These are phyloP conservation scores for Dothideomycetes sp. DNA, from an alignment of 2,329 filamentous ascomycete species.

Conservation along the genomic window DNA sequence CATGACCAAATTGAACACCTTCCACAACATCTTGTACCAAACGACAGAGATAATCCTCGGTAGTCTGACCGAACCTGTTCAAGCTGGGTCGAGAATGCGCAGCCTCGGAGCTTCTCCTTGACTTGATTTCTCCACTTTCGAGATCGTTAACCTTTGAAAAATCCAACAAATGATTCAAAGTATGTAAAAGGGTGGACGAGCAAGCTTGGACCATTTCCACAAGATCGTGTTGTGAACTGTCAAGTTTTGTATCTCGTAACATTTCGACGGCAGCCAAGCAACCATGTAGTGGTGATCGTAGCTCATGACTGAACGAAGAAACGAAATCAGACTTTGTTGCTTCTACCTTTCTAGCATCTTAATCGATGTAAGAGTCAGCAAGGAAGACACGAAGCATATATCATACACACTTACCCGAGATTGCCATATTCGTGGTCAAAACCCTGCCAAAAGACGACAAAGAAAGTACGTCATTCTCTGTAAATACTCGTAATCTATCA, in stretches of 20 bases:
- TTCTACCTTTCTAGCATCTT: constrained; percentile 40
- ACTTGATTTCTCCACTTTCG: not conserved
- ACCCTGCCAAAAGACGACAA: constrained; percentile 41
- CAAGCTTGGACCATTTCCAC: constrained; percentile 38
- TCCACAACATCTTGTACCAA: constrained; percentile 2
- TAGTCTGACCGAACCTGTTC: not conserved
- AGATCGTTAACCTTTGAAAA: constrained; percentile 15
- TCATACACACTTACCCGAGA: too few species aligned
- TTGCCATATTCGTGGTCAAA: constrained; percentile 49
- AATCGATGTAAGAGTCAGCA: too few species aligned
- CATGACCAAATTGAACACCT: constrained; percentile 6
- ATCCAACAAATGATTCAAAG: constrained; percentile 20
- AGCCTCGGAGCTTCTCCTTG: not conserved
- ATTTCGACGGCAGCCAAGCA: constrained; percentile 28
- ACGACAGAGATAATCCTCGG: not conserved
- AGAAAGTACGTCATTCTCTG: not conserved
- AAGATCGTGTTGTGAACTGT: constrained; percentile 28
- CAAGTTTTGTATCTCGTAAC: constrained; percentile 31
- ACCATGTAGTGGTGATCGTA: constrained; percentile 21
- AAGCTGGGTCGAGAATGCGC: too few species aligned
- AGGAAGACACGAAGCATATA: too few species aligned
- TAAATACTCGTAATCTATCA: constrained; percentile 27
- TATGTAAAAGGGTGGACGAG: constrained; percentile 37
- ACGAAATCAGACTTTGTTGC: constrained; percentile 33
- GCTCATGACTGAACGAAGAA: constrained; percentile 32